Evolutionary conservation across 345 rosid genomes (phyloP).

Genomic region (Hibiscus trionum): DNA sequence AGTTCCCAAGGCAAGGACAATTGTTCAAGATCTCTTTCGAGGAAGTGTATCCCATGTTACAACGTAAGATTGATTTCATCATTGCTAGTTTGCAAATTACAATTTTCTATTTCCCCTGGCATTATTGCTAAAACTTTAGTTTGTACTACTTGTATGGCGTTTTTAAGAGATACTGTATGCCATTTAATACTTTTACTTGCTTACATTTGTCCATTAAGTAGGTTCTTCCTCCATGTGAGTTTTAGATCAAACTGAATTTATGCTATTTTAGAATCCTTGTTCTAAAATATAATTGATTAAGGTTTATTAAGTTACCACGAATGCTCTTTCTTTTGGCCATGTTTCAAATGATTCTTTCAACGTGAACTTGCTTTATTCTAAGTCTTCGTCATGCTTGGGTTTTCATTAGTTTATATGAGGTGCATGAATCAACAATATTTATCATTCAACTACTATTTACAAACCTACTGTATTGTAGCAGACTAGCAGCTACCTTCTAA

Average conservation of each 20-base stretch:
- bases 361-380: neutral
- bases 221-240: neutral
- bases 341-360: neutral
- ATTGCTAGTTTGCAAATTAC: neutral
- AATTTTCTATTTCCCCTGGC: neutral
- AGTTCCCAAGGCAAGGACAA: slow-evolving; percentile 52
- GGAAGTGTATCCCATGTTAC: slow-evolving; percentile 97
- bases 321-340: neutral
- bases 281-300: neutral
- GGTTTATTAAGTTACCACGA: neutral
- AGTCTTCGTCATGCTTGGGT: neutral
- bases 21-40: slow-evolving; percentile 95
- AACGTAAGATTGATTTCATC: slow-evolving; percentile 48
- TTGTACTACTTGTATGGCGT: neutral
- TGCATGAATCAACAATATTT: neutral
- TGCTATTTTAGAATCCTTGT: neutral
- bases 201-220: too few relatives aligned
- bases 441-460: neutral
- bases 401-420: neutral
- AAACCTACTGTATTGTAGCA: neutral
- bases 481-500: neutral
- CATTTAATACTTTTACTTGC: neutral
- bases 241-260: neutral
- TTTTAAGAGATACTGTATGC: neutral
- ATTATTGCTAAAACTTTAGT: neutral